Base-by-base conservation (phyloP, 805 yeast genomes). In the Zygoascus tannicola region DNA sequence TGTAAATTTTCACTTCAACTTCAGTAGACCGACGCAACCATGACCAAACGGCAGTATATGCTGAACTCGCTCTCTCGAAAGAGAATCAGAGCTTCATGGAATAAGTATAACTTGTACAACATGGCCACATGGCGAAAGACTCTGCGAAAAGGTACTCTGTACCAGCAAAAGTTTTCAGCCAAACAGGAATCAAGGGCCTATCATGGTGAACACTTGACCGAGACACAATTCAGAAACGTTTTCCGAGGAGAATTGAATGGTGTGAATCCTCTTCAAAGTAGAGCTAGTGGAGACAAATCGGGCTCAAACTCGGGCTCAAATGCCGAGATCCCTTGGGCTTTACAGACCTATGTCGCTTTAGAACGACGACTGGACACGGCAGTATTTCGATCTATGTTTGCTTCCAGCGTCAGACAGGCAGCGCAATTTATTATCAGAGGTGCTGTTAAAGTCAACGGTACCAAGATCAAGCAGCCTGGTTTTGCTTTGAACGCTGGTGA, bases 121-220 rank as follows among this genome's bases (percentile, higher is more conserved):
- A 87, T 56, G 78, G 81, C 71, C 82, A 87, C 59, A 28, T 66
- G 70, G 84, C 81, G 63, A 71, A 77, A 38, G 71, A 73, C 30
- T 67, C 62, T 44, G 75, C 74, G 70, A 49, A 71, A 78, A 3
- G 75, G 75, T 64, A 77, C 94, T n/a, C 69, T 85, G 47, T 92
- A 73, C 66, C 95, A 85, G 65, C 95, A 90, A 64, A 86, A 87
- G 65, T 92, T 95, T 90, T 66, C 73, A 4, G 81, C 96, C 41
- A 90, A 92, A 63, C 81, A 78, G 59, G 96, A 88, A 59, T 81
- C 97, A 5, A 77, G 98, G 66, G 81, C 90, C 1, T 90, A 90
- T 63, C 98, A 90, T 62, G 98, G 98, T 55, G 97, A 92, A 58
- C 85, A 82, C 60, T 63, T 90, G 44, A 83, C 90, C 1, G 98